phyloP scores from a whole-genome alignment of 2,329 filamentous ascomycete species.

The Aureobasidium sp. region DNA sequence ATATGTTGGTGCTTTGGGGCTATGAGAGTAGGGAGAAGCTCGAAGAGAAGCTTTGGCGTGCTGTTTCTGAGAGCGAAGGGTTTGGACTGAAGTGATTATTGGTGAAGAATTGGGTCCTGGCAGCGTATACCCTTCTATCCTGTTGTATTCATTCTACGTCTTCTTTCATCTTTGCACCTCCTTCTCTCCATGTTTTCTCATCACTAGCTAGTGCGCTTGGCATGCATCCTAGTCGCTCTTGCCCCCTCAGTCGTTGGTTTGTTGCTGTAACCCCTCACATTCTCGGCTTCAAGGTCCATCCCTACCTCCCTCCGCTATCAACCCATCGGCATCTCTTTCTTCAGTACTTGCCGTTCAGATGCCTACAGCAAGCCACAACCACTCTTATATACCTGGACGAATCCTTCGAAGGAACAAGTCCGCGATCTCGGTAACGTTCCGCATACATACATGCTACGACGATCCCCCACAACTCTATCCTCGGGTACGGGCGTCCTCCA shows the following conservation, averaged over 20 bases:
- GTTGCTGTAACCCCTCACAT: neutral
- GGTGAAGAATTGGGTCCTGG: neutral
- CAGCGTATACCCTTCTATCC: slow-evolving; percentile 2
- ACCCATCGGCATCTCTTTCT: neutral
- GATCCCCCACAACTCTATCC: slow-evolving; percentile 7
- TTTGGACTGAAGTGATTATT: slow-evolving; percentile 72
- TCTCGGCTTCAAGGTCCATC: neutral
- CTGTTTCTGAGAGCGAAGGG: slow-evolving; percentile 83
- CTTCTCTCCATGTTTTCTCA: neutral
- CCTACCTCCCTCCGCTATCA: neutral
- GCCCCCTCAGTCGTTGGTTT: neutral
- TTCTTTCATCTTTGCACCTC: neutral
- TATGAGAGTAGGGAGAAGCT: slow-evolving; percentile 62
- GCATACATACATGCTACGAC: neutral
- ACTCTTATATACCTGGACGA: neutral
- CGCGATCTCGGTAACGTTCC: neutral
- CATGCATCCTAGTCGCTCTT: neutral
- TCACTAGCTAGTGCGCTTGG: neutral
- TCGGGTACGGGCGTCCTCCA: neutral
- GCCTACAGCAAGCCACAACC: neutral
- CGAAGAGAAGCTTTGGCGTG: slow-evolving; percentile 69
- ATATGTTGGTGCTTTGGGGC: slow-evolving; percentile 68
- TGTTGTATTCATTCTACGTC: neutral
- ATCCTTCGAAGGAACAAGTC: slow-evolving; percentile 2
- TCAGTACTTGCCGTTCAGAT: neutral